Evolutionary conservation across 345 rosid species (phyloP).

Genomic region (Rubroshorea leprosula): DNA sequence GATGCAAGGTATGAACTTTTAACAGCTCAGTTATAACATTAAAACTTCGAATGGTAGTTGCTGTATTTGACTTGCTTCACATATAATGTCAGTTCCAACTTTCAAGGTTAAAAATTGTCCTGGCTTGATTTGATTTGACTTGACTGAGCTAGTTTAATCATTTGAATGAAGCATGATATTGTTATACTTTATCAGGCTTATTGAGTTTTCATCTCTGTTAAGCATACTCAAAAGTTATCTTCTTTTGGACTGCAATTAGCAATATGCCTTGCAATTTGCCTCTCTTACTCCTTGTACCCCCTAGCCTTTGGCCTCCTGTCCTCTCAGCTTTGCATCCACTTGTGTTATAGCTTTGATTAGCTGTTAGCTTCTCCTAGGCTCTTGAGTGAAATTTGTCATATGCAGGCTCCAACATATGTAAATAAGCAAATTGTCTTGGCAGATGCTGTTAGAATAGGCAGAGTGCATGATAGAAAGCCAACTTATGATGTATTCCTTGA

Average conservation of each 20-base stretch:
- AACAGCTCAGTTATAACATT: background rate
- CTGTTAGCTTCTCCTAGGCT: conserved; percentile 8
- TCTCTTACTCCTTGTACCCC: too few species aligned
- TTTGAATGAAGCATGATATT: background rate
- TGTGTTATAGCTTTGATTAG: background rate
- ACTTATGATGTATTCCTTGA: conserved; percentile 72
- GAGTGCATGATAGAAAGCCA: conserved; percentile 40
- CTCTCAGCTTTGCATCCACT: too few species aligned
- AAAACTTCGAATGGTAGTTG: background rate
- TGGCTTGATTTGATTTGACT: background rate
- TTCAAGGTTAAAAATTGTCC: background rate
- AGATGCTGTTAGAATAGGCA: conserved; percentile 72
- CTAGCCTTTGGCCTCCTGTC: too few species aligned
- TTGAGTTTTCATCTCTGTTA: background rate
- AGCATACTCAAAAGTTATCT: too few species aligned
- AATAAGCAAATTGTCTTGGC: conserved; percentile 65
- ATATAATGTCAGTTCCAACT: background rate
- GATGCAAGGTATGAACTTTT: conserved; percentile 42
- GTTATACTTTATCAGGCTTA: too few species aligned
- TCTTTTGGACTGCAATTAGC: too few species aligned
- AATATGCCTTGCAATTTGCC: too few species aligned
- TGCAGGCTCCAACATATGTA: conserved; percentile 85
- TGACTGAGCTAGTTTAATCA: background rate
- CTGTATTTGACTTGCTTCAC: background rate
- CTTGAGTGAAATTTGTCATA: conserved; percentile 14